These are phyloP conservation scores for Solanum lycopersicoides DNA, from an alignment of 257 asterid genomes.

Conservation along the genomic window DNA sequence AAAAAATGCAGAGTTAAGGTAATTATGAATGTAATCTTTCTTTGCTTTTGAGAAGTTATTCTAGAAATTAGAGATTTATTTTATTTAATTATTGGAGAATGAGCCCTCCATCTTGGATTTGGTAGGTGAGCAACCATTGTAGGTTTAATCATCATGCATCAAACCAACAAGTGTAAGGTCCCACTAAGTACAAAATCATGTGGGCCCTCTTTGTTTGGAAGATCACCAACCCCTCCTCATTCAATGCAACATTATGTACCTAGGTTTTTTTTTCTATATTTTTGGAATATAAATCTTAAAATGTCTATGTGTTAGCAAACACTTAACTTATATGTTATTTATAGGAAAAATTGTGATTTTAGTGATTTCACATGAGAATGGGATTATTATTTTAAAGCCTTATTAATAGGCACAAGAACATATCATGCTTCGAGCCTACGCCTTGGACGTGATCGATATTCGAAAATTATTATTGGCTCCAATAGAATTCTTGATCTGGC, in stretches of 20 bases:
- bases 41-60: constrained; percentile 11
- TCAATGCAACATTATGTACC: background rate
- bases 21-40: constrained; percentile 5
- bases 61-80: constrained; percentile 9
- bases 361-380: too few species aligned
- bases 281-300: background rate
- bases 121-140: constrained; percentile 32
- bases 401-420: too few species aligned
- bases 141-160: background rate
- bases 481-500: fast-evolving
- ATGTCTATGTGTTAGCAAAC: background rate
- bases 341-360: background rate
- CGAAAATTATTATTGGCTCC: fast-evolving
- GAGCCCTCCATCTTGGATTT: constrained; percentile 17
- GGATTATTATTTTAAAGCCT: too few species aligned
- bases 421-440: too few species aligned
- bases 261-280: too few species aligned
- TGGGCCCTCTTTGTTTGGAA: constrained; percentile 5
- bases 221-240: constrained; percentile 5
- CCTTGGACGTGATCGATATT: fast-evolving
- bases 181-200: background rate
- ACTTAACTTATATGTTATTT: background rate
- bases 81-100: constrained; percentile 10
- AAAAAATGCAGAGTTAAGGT: background rate
- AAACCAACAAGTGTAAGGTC: background rate